phyloP scores from a whole-genome alignment of 176 grass and related monocot species.

The Themeda triandra region DNA sequence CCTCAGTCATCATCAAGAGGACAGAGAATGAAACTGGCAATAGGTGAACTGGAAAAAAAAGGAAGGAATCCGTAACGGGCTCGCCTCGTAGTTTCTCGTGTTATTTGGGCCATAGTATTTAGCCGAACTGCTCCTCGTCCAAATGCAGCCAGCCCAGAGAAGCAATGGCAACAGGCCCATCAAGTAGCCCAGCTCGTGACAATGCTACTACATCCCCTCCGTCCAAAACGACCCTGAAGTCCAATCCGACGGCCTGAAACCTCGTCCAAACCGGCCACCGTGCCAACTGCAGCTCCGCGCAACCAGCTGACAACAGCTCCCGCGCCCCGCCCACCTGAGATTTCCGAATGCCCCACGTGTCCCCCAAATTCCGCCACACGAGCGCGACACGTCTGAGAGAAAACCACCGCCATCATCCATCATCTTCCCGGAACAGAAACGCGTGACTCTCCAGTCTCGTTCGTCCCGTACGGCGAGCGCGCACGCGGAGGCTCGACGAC shows the following conservation, averaged over 20 bases:
- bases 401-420: too few species aligned
- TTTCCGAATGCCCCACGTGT: not conserved
- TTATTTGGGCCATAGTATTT: not conserved
- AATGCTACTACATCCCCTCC: not conserved
- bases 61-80: not conserved
- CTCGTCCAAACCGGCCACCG: not conserved
- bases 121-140: not conserved
- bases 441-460: not conserved
- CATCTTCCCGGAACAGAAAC: not conserved
- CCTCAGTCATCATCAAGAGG: too few species aligned
- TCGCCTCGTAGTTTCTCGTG: not conserved
- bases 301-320: too few species aligned
- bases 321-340: not conserved
- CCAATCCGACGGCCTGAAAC: not conserved
- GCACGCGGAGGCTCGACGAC: conserved; percentile 17
- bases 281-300: too few species aligned
- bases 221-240: not conserved
- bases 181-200: not conserved
- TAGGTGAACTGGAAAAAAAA: not conserved
- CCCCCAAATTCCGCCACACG: not conserved
- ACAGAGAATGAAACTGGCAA: too few species aligned
- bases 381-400: not conserved
- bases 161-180: not conserved
- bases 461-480: not conserved
- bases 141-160: not conserved